Evolutionary conservation across 2,329 filamentous ascomycete species (phyloP).

Genomic region (Trichoderma sp.): DNA sequence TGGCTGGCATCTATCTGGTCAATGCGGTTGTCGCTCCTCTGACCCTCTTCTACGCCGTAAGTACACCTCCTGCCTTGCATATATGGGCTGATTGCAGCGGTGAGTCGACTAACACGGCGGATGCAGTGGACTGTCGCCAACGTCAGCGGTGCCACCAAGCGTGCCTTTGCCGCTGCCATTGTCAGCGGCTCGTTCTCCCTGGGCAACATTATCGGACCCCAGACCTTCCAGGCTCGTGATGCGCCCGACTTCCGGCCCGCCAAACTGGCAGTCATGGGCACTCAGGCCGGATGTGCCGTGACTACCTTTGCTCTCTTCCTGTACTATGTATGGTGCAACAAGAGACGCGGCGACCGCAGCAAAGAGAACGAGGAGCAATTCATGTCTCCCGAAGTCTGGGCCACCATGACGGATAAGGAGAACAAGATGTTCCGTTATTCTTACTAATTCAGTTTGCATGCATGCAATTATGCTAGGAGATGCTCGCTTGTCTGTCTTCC

Average conservation of each 20-base stretch:
- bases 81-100: background rate
- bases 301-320: conserved; percentile 49
- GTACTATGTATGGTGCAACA: conserved; percentile 56
- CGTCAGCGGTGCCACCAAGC: conserved; percentile 55
- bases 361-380: conserved; percentile 46
- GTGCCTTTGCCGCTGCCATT: conserved; percentile 52
- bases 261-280: conserved; percentile 58
- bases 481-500: background rate
- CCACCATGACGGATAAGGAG: conserved; percentile 57
- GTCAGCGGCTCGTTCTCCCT: conserved; percentile 55
- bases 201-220: conserved; percentile 60
- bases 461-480: background rate
- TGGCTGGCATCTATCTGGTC: conserved; percentile 55
- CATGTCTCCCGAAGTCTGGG: conserved; percentile 49
- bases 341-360: conserved; percentile 39
- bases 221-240: conserved; percentile 57
- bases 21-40: conserved; percentile 53
- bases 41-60: conserved; percentile 50
- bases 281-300: conserved; percentile 48
- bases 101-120: background rate
- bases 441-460: conserved; percentile 37
- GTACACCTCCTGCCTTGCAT: conserved; percentile 26
- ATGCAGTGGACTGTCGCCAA: conserved; percentile 53
- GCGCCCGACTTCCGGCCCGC: conserved; percentile 56
- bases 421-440: conserved; percentile 60